These are phyloP conservation scores for Spongiforma sp. DNA, from an alignment of 1,284 basidiomycete genomes.

Conservation along the genomic window DNA sequence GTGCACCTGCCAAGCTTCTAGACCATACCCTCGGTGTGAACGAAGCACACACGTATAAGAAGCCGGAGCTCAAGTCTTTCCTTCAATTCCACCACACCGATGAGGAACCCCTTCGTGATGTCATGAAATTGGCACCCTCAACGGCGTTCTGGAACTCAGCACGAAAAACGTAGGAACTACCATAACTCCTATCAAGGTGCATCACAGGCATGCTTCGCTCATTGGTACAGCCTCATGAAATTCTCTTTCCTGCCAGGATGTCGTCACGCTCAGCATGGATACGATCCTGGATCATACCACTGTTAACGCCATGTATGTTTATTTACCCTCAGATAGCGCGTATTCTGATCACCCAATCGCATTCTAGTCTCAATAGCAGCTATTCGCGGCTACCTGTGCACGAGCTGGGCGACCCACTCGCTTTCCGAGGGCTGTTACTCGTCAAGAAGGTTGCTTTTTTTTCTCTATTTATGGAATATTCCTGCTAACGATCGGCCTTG, in stretches of 20 bases:
- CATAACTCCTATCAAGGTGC: slow-evolving; percentile 85
- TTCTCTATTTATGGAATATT: neutral
- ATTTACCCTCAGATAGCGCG: neutral
- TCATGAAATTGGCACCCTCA: slow-evolving; percentile 90
- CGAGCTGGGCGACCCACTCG: slow-evolving; percentile 71
- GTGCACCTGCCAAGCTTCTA: slow-evolving; percentile 70
- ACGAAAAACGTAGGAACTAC: slow-evolving; percentile 83
- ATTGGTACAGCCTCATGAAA: neutral
- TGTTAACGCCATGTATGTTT: slow-evolving; percentile 72
- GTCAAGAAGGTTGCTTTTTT: slow-evolving; percentile 72
- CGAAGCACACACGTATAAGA: slow-evolving; percentile 85
- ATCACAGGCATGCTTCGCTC: slow-evolving; percentile 9
- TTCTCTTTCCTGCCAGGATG: slow-evolving; percentile 55
- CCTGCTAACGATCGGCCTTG: neutral
- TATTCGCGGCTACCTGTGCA: slow-evolving; percentile 96
- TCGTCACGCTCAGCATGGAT: slow-evolving; percentile 78
- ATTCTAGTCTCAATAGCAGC: slow-evolving; percentile 69
- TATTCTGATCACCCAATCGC: slow-evolving; percentile 13
- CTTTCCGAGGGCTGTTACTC: slow-evolving; percentile 89
- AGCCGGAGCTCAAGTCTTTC: slow-evolving; percentile 92
- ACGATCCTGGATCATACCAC: slow-evolving; percentile 81
- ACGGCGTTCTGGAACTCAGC: slow-evolving; percentile 87
- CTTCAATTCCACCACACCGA: slow-evolving; percentile 89
- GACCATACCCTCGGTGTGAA: slow-evolving; percentile 78
- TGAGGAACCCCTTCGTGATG: slow-evolving; percentile 86